phyloP scores from a whole-genome alignment of 2,329 filamentous ascomycete genomes.

The Herpomyces periplanetae region DNA sequence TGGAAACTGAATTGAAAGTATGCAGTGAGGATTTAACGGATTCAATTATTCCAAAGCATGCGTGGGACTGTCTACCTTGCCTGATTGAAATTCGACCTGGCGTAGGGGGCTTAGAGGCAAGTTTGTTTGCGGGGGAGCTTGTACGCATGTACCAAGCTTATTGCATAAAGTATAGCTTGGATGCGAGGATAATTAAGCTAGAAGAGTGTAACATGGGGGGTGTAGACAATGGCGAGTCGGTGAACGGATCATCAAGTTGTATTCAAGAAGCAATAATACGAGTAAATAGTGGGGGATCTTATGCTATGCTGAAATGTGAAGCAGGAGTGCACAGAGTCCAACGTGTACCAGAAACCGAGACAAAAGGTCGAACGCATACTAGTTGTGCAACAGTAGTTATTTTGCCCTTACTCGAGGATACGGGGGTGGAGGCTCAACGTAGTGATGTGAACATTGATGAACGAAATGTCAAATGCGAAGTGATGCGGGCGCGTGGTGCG shows the following conservation, averaged over 20 bases:
- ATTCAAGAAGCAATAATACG: conserved; percentile 64
- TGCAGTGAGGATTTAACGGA: conserved; percentile 28
- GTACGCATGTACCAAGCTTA: conserved; percentile 62
- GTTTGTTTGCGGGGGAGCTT: conserved; percentile 52
- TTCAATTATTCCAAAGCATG: conserved; percentile 47
- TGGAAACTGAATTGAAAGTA: conserved; percentile 17
- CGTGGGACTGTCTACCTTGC: conserved; percentile 60
- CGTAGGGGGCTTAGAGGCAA: conserved; percentile 59
- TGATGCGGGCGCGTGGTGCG: conserved; percentile 64
- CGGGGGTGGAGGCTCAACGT: conserved; percentile 11
- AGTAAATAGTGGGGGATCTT: conserved; percentile 32
- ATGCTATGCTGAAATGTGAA: conserved; percentile 43
- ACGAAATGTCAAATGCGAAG: conserved; percentile 41
- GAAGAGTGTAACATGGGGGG: too few species aligned
- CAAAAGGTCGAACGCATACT: conserved; percentile 63
- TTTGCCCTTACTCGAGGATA: conserved; percentile 34
- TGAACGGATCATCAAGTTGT: conserved; percentile 19
- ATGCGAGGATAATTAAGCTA: conserved; percentile 31
- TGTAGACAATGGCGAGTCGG: conserved; percentile 19
- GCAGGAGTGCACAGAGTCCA: conserved; percentile 86
- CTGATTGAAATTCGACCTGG: conserved; percentile 69
- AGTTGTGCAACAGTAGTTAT: conserved; percentile 74
- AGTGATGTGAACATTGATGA: conserved; percentile 72
- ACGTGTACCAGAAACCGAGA: conserved; percentile 62
- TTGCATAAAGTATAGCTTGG: conserved; percentile 26